Conservation (phyloP, 257 asterid genomes). For the Gynochthodes officinalis region DNA sequence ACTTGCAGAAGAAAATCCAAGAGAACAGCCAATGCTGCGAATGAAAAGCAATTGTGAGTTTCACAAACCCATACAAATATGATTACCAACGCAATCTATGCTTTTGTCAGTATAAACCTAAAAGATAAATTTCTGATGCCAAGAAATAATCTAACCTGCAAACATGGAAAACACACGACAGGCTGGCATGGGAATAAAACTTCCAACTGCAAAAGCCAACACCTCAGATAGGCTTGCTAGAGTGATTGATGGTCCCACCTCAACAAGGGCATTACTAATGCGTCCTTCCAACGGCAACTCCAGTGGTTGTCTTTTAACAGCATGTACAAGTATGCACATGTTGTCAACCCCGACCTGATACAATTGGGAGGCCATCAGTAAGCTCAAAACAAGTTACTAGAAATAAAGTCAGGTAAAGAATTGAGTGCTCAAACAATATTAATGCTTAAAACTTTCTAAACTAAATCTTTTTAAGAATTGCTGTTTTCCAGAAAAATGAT, state of each 20-base stretch:
- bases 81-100: background rate
- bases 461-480: background rate
- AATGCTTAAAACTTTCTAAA: background rate
- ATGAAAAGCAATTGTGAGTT: constrained; percentile 21
- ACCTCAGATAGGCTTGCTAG: constrained; percentile 95
- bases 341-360: constrained; percentile 97
- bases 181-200: constrained; percentile 99
- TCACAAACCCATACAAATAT: constrained; percentile 7
- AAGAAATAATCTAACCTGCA: constrained; percentile 59
- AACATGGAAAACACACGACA: constrained; percentile 98
- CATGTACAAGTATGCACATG: constrained; percentile 98
- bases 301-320: constrained; percentile 88
- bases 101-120: background rate
- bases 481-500: background rate
- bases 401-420: background rate
- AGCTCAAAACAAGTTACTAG: background rate
- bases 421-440: background rate
- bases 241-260: constrained; percentile 98
- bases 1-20: constrained; percentile 98
- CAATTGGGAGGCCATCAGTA: constrained; percentile 13
- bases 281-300: constrained; percentile 96
- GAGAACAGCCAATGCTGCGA: constrained; percentile 94
- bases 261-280: constrained; percentile 94
- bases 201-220: constrained; percentile 99
- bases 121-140: too few relatives aligned